Evolutionary conservation across 192 early-diverging fungal genomes (phyloP).

Genomic region (Backusella australiensis): DNA sequence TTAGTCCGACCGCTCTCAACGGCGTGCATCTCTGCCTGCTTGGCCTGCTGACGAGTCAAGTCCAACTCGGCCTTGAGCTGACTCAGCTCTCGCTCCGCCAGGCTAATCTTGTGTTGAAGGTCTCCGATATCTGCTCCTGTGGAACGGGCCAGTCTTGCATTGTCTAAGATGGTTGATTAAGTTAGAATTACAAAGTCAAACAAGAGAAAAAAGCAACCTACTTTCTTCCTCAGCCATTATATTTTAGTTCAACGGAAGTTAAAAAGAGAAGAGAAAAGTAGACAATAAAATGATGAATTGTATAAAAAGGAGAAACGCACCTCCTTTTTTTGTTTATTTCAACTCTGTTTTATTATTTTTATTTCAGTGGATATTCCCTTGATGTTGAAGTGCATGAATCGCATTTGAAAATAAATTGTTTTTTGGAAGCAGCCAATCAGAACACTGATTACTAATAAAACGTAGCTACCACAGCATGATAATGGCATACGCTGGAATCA

Average conservation of each 20-base stretch:
- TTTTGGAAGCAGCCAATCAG: neutral
- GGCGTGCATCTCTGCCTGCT: conserved; percentile 31
- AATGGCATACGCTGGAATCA: too few species aligned
- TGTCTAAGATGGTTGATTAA: neutral
- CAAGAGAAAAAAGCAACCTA: neutral
- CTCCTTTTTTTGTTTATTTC: neutral
- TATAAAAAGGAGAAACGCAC: neutral
- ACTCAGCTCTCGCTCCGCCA: conserved; percentile 30
- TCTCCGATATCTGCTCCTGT: conserved; percentile 39
- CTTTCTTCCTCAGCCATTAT: neutral
- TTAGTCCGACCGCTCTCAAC: conserved; percentile 35
- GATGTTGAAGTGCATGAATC: neutral
- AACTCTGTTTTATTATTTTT: neutral
- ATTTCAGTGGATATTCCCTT: neutral
- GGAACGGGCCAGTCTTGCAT: neutral
- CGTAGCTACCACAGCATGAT: too few species aligned
- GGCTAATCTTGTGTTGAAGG: conserved; percentile 33
- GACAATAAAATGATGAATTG: neutral
- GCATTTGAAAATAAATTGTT: neutral
- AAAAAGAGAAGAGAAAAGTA: neutral
- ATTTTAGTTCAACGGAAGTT: neutral
- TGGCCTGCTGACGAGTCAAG: conserved; percentile 30
- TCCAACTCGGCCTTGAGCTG: conserved; percentile 26
- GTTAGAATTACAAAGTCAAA: neutral
- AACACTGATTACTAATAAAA: neutral